Base-by-base conservation (phyloP, 2,329 filamentous ascomycete species). In the Xylaria sp. region DNA sequence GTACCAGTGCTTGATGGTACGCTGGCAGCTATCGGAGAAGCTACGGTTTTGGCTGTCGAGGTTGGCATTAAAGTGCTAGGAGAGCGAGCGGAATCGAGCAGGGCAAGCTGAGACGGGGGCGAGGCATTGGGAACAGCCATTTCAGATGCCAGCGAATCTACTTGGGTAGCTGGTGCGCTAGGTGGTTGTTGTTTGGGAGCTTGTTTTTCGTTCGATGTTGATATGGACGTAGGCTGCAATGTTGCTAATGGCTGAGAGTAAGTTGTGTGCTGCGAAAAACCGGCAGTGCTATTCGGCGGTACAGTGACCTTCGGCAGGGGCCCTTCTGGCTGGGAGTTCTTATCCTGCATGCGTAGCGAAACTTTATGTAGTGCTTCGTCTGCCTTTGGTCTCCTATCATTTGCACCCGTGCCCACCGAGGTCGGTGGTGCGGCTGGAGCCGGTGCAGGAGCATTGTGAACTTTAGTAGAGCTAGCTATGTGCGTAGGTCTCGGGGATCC, bases 1-100 rank as follows among this genome's bases (percentile, higher is more conserved):
- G 90, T 93, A 68, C 90, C 93, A 1, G 90, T 93, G 67, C 90
- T 88, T 1, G 90, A 86, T 1, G 90, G 93, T 6, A 82, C 84
- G 64, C 89, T 85, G 62, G 88, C 84, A 38, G 88, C 82, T 35
- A 83, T 85, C 1, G 91, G 90, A 0, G 91, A 95, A 21, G 89
- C 87, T 56, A 87, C 87, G 43, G 90, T 93, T 68, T 89, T 88
- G 1, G 88, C 84, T 31, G 90, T 93, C 5, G 91, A 94, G 2
- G 79, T 80, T 15, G 85, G 83, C 1, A 85, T 87, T 2, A 80
- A 68, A 2, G 77, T 74, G 65, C 86, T 85, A 2, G 75, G 70
- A 51, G 74, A 68, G 37, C 77, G 77, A 51, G 72, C 47, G 23
- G 67, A 56, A 54, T 81, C 78, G n/a, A 72, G 64, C 38, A 71